Percentiles rank a stretch among this genome's conserved stretches.
phyloP scores from a whole-genome alignment of 768 basidiomycete genomes.

The Hygrophoropsis aurantiaca region DNA sequence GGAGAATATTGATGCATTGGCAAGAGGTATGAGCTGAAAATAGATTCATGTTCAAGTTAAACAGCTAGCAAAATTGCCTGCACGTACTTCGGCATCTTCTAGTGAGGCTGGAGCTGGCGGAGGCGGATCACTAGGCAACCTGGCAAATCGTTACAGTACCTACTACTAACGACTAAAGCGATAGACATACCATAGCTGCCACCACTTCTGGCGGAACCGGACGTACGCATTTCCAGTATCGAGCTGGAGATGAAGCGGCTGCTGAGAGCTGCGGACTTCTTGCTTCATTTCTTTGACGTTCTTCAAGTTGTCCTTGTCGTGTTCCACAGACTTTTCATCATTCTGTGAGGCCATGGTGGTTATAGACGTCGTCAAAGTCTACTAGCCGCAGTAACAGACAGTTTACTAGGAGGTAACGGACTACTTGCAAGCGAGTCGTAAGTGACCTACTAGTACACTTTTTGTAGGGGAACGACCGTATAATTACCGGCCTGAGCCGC shows the following conservation, averaged over 20 bases:
- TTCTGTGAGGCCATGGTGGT: neutral
- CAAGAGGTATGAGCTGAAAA: conserved; percentile 54
- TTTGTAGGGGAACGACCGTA: too few relatives aligned
- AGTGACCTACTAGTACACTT: too few relatives aligned
- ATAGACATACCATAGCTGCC: conserved; percentile 50
- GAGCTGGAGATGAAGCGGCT: conserved; percentile 28
- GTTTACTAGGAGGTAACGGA: too few relatives aligned
- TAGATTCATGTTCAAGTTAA: neutral
- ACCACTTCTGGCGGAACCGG: conserved; percentile 48
- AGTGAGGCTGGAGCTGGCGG: conserved; percentile 54
- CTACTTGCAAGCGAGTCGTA: too few relatives aligned
- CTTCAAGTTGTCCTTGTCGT: neutral
- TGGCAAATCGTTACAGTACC: conserved; percentile 19
- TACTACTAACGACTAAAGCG: too few relatives aligned
- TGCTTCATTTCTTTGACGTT: neutral
- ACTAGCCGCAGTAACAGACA: too few relatives aligned
- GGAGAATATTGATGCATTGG: conserved; percentile 55
- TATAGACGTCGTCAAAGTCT: too few relatives aligned
- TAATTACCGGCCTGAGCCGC: too few relatives aligned
- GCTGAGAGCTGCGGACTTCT: neutral
- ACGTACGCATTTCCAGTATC: conserved; percentile 40
- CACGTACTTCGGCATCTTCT: conserved; percentile 50
- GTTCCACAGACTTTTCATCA: neutral
- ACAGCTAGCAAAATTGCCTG: neutral
- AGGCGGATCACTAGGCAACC: conserved; percentile 61